Conservation (phyloP, 1,284 basidiomycete genomes). For the Lignosus rhinocerotis region DNA sequence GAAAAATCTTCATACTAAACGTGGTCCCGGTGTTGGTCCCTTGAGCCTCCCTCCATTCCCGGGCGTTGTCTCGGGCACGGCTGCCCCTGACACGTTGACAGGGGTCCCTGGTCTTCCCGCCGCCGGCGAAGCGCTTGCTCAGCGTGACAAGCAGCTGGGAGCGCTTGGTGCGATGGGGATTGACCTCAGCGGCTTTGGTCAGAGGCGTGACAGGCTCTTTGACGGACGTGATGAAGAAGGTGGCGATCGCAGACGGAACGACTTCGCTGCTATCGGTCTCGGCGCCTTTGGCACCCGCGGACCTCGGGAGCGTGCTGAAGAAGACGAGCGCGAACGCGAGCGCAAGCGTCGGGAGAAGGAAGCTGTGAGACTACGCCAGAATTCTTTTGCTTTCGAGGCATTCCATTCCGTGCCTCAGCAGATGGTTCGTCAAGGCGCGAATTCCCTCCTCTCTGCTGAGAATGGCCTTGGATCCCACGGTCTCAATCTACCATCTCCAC, state of each 20-base stretch:
- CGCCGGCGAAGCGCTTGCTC: conserved; percentile 38
- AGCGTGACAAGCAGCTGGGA: conserved; percentile 51
- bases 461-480: conserved; percentile 23
- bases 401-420: conserved; percentile 67
- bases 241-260: conserved; percentile 34
- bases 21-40: conserved; percentile 71
- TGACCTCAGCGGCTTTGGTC: conserved; percentile 33
- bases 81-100: conserved; percentile 31
- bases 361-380: conserved; percentile 40
- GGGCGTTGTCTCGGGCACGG: conserved; percentile 37
- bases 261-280: conserved; percentile 41
- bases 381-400: conserved; percentile 62
- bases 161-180: conserved; percentile 51
- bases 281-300: conserved; percentile 45
- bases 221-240: conserved; percentile 46
- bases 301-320: conserved; percentile 60
- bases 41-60: conserved; percentile 35
- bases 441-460: conserved; percentile 38
- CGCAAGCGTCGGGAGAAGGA: conserved; percentile 46
- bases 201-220: conserved; percentile 33
- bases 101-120: conserved; percentile 37
- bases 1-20: conserved; percentile 97
- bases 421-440: conserved; percentile 37
- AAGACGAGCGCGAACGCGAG: conserved; percentile 62
- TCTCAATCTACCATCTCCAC: conserved; percentile 20